Conservation (phyloP, 164 flowering plant species). For the Chimonanthus salicifolius region DNA sequence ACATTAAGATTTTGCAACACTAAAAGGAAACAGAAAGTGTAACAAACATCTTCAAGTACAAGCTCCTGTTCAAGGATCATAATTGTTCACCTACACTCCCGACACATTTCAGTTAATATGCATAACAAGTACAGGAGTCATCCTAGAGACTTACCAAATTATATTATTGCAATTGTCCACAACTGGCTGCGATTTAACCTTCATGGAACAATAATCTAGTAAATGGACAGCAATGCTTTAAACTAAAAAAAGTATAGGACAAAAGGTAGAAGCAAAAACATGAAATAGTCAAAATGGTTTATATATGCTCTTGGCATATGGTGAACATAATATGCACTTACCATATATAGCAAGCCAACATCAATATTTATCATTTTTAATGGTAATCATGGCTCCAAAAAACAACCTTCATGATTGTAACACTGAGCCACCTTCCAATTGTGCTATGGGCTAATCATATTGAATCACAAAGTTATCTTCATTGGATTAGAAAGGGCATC, state of each 20-base stretch:
- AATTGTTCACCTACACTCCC: neutral
- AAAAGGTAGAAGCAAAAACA: neutral
- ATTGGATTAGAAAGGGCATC: too few relatives aligned
- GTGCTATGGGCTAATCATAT: too few relatives aligned
- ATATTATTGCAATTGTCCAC: conserved; percentile 51
- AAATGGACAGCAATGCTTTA: neutral
- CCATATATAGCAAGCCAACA: too few relatives aligned
- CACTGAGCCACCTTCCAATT: too few relatives aligned
- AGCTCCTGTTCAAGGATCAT: neutral
- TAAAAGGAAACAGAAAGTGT: neutral
- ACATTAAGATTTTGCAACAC: too few relatives aligned
- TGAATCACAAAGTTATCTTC: too few relatives aligned
- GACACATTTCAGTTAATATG: neutral
- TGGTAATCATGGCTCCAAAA: too few relatives aligned
- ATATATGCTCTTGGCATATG: too few relatives aligned
- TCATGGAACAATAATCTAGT: conserved; percentile 17
- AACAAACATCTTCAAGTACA: neutral
- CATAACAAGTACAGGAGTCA: conserved; percentile 1
- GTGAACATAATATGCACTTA: too few relatives aligned
- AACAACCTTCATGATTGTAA: too few relatives aligned
- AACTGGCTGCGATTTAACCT: conserved; percentile 88
- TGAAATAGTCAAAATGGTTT: neutral
- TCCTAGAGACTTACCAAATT: conserved; percentile 35
- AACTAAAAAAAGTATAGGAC: neutral
- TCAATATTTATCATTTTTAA: too few relatives aligned